Evolutionary conservation across 495 filamentous ascomycete genomes (phyloP), one percentile per base, ranked within the genome.

Genomic region (Penicillium turbatum): DNA sequence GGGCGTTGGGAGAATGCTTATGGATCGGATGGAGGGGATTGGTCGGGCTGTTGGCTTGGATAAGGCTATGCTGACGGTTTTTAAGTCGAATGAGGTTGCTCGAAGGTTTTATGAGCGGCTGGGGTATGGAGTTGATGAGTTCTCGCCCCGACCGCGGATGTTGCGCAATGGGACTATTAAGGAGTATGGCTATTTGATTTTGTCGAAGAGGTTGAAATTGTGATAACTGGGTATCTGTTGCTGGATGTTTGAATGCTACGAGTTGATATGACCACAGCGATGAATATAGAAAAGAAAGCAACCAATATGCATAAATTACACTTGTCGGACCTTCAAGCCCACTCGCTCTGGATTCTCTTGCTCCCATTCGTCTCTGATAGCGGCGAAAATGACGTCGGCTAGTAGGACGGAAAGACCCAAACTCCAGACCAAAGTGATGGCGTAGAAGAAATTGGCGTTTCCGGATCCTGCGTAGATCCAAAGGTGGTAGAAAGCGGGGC

Each of bases 391-490:
- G 41, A 85, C 77, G 64, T 98, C 93, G 8, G 85, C 88, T 0
- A 97, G 79, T 27, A 97, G 64, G 30, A 89, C 77, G 1, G 89
- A 90, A 35, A 90, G 76, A 0, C 90, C 93, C 3, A 98, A 72
- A 62, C 89, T 93, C 93, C 93, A 98, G 13, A 97, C 93, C 0
- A 98, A 79, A 5, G 93, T 98, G 64, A 98, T 97, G 61, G 93
- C 93, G 63, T 98, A 98, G 73, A 97, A 98, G 74, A 98, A 98
- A 68, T 98, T 98, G 36, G 93, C 93, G 63, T 98, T 98, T 29
- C 95, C 93, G 31, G 89, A 95, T 35, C 93, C 93, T 16, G 93
- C 95, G 64, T 98, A 98, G 56, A 97, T 95, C 93, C 93, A 98
- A 4, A 98, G 79, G 68, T 98, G 84, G 63, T 97, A 96, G 72